Conservation (phyloP, 805 yeast species). For the Zygotorulaspora florentina region DNA sequence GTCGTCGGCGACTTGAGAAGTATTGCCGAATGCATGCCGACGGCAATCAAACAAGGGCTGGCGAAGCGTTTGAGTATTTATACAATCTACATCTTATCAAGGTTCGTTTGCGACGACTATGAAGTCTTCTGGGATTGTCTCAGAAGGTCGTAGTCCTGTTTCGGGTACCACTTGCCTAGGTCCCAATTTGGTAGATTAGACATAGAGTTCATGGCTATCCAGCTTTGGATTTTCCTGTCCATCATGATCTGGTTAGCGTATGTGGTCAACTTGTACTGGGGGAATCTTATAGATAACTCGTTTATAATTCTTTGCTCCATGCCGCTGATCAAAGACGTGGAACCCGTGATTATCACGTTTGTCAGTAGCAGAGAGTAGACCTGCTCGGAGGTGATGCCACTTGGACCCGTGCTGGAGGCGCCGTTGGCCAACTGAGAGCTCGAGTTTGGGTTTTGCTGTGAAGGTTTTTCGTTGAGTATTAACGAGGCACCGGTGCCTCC, state of each 20-base stretch:
- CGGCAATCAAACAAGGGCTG: too few species aligned
- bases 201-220: conserved; percentile 68
- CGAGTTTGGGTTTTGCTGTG: not conserved
- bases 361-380: conserved; percentile 29
- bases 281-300: conserved; percentile 66
- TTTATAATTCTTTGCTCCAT: conserved; percentile 69
- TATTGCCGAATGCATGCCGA: too few species aligned
- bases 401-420: conserved; percentile 3
- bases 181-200: conserved; percentile 31
- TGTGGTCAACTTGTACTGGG: conserved; percentile 80
- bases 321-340: conserved; percentile 74
- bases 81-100: too few species aligned
- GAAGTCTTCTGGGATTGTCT: not conserved
- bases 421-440: not conserved
- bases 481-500: conserved; percentile 16
- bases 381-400: conserved; percentile 26
- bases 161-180: conserved; percentile 29
- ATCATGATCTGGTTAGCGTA: conserved; percentile 71
- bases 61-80: too few species aligned
- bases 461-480: conserved; percentile 7
- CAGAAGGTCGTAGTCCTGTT: conserved; percentile 20
- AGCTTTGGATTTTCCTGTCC: conserved; percentile 72
- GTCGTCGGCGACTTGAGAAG: too few species aligned
- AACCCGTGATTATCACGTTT: conserved; percentile 80
- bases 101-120: too few species aligned